Base-by-base conservation (phyloP, 192 early-diverging fungal genomes). In the Rhizophlyctis rosea region DNA sequence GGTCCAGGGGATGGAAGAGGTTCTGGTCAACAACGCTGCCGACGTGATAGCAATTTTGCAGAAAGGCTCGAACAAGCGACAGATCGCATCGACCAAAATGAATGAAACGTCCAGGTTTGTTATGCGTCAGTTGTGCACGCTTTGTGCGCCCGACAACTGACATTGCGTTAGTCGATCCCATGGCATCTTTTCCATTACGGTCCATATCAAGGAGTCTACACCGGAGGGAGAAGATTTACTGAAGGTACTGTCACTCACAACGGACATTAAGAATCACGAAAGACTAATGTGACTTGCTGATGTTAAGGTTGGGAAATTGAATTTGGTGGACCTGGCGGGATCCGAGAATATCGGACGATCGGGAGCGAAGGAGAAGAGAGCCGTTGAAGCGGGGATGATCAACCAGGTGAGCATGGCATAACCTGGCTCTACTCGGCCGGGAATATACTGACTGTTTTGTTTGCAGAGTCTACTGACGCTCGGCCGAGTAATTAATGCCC, bases 301-400 rank as follows among this genome's bases (percentile, higher is more conserved):
- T 54, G 9, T 27, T 5, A 44, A 76, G 74, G 81, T 93, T 39
- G 96, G 94, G 21, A 98, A 98, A 58, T 75, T 98, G 16, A 95
- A 97, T 67, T 77, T 99, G 24, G 96, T 99, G 0, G 96, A 99
- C 72, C 67, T 99, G 60, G 95, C 96, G 0, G 95, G 96, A 3
- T 91, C 89, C 35, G 95, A 98, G 58, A 94, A 95, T 66, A 91
- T 96, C 64, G 87, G 87, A 0, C 86, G 90, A 28, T 91, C 91
- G 0, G 96, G 94, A 4, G 95, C 92, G 0, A 88, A 95, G 68
- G 80, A 88, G 50, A 69, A 71, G 21, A 73, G 91, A 18, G 92
- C 91, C 21, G 82, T 86, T 47, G 96, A 98, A 71, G 92, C 92
- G 23, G 90, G 91, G 44, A 85, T 83, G 68, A 96, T 98, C 60